These are phyloP conservation scores for Primulina huaijiensis DNA, from an alignment of 257 asterid species.

Conservation along the genomic window DNA sequence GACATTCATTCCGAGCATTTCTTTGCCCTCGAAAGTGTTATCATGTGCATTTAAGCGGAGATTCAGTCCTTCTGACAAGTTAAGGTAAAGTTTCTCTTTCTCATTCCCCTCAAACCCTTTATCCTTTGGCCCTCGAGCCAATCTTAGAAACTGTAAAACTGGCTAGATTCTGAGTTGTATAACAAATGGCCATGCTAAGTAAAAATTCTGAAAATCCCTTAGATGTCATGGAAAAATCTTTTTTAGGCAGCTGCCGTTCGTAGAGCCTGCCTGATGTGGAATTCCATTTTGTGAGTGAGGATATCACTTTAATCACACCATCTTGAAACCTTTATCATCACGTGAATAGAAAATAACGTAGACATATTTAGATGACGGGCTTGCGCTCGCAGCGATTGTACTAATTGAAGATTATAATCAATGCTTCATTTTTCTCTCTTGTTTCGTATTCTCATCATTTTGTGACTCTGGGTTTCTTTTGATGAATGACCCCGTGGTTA, in stretches of 20 bases:
- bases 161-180: slow-evolving; percentile 10
- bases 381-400: background rate
- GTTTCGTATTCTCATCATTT: background rate
- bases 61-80: slow-evolving; percentile 78
- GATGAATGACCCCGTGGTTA: background rate
- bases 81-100: slow-evolving; percentile 50
- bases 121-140: background rate
- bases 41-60: slow-evolving; percentile 81
- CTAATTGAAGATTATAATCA: background rate
- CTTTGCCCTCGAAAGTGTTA: slow-evolving; percentile 76
- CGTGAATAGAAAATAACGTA: background rate
- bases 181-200: background rate
- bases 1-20: slow-evolving; percentile 73
- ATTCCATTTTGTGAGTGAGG: background rate
- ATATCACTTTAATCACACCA: background rate
- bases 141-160: background rate
- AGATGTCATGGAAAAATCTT: slow-evolving; percentile 13
- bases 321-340: background rate
- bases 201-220: background rate
- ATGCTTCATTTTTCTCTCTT: background rate
- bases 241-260: background rate
- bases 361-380: background rate
- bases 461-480: background rate
- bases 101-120: slow-evolving; percentile 3
- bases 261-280: background rate